Evolutionary conservation across 345 rosid genomes (phyloP).

Genomic region (Abelmoschus esculentus): DNA sequence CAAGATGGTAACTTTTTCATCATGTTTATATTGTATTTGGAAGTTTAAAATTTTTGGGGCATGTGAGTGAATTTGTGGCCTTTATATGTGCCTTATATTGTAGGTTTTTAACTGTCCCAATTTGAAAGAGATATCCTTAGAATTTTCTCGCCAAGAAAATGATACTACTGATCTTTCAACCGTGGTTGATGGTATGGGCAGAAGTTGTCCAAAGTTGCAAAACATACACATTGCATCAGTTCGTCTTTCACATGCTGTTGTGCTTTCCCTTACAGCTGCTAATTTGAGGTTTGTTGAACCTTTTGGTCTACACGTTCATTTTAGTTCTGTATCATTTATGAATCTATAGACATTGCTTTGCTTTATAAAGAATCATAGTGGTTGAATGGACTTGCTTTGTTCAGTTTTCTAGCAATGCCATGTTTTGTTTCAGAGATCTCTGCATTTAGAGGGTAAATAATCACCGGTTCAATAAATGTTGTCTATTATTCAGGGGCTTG

Average conservation of each 20-base stretch:
- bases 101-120: slow-evolving; percentile 82
- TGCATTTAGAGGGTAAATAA: background rate
- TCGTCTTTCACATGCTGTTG: slow-evolving; percentile 69
- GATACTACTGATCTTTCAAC: slow-evolving; percentile 66
- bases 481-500: slow-evolving; percentile 46
- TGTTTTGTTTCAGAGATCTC: background rate
- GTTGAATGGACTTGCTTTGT: background rate
- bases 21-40: background rate
- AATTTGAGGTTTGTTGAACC: slow-evolving; percentile 56
- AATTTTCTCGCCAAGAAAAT: slow-evolving; percentile 72
- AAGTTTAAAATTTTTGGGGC: background rate
- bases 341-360: background rate
- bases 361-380: background rate
- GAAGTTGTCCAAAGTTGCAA: slow-evolving; percentile 62
- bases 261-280: slow-evolving; percentile 78
- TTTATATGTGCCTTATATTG: background rate
- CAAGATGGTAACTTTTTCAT: slow-evolving; percentile 49
- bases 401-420: background rate
- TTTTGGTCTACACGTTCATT: background rate
- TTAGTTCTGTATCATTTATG: background rate
- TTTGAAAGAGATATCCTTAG: slow-evolving; percentile 74
- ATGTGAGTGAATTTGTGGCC: background rate
- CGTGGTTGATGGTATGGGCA: slow-evolving; percentile 69
- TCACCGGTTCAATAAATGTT: slow-evolving; percentile 9
- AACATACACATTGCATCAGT: slow-evolving; percentile 81